Percentiles rank a stretch among this genome's conserved stretches.
These are phyloP conservation scores for Aspergillus sp. DNA, from an alignment of 2,329 filamentous ascomycete species.

Conservation along the genomic window DNA sequence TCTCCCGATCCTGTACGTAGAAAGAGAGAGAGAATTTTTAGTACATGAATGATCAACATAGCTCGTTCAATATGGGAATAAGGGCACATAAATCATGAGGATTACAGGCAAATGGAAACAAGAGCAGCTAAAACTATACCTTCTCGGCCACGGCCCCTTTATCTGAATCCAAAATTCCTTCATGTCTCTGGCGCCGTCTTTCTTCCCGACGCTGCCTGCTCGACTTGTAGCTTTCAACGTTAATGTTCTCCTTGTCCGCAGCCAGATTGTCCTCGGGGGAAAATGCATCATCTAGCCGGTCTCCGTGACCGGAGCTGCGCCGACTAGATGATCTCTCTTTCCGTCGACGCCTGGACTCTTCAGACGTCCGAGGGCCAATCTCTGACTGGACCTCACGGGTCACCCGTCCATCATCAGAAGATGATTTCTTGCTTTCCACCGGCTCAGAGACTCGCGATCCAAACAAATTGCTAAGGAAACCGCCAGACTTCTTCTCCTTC, in stretches of 20 bases:
- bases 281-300: slow-evolving; percentile 43
- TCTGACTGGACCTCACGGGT: slow-evolving; percentile 37
- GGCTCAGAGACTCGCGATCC: slow-evolving; percentile 33
- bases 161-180: slow-evolving; percentile 34
- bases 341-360: slow-evolving; percentile 42
- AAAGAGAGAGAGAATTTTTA: slow-evolving; percentile 27
- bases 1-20: slow-evolving; percentile 32
- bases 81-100: slow-evolving; percentile 17
- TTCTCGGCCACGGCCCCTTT: slow-evolving; percentile 32
- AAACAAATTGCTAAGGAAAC: slow-evolving; percentile 39
- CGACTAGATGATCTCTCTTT: slow-evolving; percentile 44
- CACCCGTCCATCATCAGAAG: slow-evolving; percentile 25
- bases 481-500: slow-evolving; percentile 28
- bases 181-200: slow-evolving; percentile 34
- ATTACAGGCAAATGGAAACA: slow-evolving; percentile 27
- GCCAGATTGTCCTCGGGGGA: slow-evolving; percentile 36
- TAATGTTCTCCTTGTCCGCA: slow-evolving; percentile 36
- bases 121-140: slow-evolving; percentile 37
- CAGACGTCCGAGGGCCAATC: slow-evolving; percentile 27
- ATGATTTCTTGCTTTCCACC: slow-evolving; percentile 23
- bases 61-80: slow-evolving; percentile 21
- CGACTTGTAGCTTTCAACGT: slow-evolving; percentile 31
- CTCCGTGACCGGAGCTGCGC: slow-evolving; percentile 41
- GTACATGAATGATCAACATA: slow-evolving; percentile 27
- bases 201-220: slow-evolving; percentile 35